Evolutionary conservation across 2,329 filamentous ascomycete genomes (phyloP), one percentile per base, ranked within the genome.

Genomic region (Chaetoscypha palmicola): DNA sequence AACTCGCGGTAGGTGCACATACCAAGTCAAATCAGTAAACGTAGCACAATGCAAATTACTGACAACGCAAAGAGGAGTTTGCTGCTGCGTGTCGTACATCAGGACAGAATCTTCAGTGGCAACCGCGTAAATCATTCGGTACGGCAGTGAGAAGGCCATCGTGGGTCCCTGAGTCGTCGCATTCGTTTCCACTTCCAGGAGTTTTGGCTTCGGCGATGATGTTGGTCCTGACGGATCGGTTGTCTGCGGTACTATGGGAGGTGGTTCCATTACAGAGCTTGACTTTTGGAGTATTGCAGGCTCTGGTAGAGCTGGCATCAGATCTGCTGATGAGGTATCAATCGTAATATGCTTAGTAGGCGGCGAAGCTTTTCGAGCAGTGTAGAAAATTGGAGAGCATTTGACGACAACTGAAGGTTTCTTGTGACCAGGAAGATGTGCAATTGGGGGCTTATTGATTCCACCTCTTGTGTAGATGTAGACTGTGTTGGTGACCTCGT

Each of bases 11-110:
- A 16, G 66, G 24, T n/a, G 24, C 7, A 28, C 81, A 65, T 77
- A 95, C 92, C 92, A 98, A 24, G 88, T 84, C 47, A 98, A 69
- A 62, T 98, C 92, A 0, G 92, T 98, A 61, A 98, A 98, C 0
- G 92, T 97, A 3, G 92, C 90, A 64, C 91, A 95, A 64, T 98
- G 92, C 52, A 98, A 68, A 60, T 98, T 98, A 74, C 89, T 97
- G 38, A 98, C 91, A 30, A 97, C 76, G 62, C 89, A 95, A 26
- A 98, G 71, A 2, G 92, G 92, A 5, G 88, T 94, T 58, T 90
- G 85, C 62, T 98, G 92, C 61, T 98, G 92, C 0, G 92, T 98
- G 65, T 98, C 92, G 61, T 98, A 98, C 17, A 98, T 74, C 33
- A 96, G 71, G 3, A 98, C 86, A 0, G 92, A 86, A 66, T 98